These are phyloP conservation scores for Talaromyces sp. DNA, from an alignment of 2,329 filamentous ascomycete genomes.

Conservation along the genomic window DNA sequence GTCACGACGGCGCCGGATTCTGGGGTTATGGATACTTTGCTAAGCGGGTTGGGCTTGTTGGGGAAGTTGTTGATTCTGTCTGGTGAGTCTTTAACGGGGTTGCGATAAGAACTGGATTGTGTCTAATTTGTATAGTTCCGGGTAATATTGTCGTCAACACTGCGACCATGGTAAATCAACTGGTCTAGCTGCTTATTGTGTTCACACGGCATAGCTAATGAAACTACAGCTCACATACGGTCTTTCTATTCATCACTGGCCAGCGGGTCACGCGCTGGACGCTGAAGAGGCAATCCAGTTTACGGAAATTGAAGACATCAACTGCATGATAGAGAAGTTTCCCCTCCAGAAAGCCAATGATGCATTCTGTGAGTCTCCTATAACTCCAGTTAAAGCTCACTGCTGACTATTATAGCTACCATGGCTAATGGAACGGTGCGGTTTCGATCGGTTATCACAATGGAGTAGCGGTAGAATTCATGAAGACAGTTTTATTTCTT, in stretches of 20 bases:
- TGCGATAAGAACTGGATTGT: not conserved
- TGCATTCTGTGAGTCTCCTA: conserved; percentile 37
- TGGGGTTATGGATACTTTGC: conserved; percentile 27
- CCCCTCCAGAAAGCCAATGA: conserved; percentile 37
- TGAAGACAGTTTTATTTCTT: not conserved
- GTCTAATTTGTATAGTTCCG: not conserved
- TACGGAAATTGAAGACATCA: conserved; percentile 13
- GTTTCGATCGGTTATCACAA: conserved; percentile 48
- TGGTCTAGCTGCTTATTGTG: not conserved
- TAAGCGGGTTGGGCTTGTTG: conserved; percentile 24
- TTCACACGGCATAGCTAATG: conserved; percentile 5
- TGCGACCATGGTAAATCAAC: conserved; percentile 14
- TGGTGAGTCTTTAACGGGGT: not conserved
- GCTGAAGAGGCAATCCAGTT: conserved; percentile 40
- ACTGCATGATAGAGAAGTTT: conserved; percentile 15
- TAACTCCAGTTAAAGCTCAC: not conserved
- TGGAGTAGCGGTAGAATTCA: conserved; percentile 20
- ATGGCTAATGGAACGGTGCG: conserved; percentile 47
- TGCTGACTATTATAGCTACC: conserved; percentile 28
- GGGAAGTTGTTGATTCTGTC: conserved; percentile 8
- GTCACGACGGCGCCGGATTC: conserved; percentile 34
- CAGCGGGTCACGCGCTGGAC: conserved; percentile 48
- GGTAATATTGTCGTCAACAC: conserved; percentile 5
- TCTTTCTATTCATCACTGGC: conserved; percentile 48
- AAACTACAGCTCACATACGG: conserved; percentile 40